Conservation (phyloP, 2,329 filamentous ascomycete genomes). For the Nothomitra cinnamomea region DNA sequence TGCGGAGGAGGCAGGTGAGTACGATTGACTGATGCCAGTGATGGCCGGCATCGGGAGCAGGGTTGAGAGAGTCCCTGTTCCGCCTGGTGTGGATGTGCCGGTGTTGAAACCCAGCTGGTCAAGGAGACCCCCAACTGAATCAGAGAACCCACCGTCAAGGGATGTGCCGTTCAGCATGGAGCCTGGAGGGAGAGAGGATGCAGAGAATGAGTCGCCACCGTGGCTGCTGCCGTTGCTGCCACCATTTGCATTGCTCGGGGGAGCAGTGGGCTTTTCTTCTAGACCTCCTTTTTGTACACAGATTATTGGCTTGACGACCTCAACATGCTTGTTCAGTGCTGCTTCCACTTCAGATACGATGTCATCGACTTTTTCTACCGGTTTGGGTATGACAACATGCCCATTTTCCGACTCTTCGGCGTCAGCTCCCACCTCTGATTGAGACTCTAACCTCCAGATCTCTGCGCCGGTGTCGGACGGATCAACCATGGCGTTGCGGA, state of each 20-base stretch:
- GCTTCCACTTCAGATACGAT: conserved; percentile 61
- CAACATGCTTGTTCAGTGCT: conserved; percentile 48
- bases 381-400: conserved; percentile 26
- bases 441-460: conserved; percentile 46
- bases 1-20: neutral
- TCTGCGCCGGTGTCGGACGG: conserved; percentile 38
- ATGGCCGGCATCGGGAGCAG: neutral
- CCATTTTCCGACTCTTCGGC: conserved; percentile 21
- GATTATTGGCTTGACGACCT: conserved; percentile 44
- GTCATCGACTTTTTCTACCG: conserved; percentile 45
- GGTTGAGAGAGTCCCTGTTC: neutral
- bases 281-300: conserved; percentile 66
- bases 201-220: neutral
- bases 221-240: neutral
- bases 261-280: conserved; percentile 32
- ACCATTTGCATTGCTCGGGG: neutral
- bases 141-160: neutral
- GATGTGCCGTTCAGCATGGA: conserved; percentile 8
- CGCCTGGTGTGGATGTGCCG: neutral
- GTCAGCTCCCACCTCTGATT: conserved; percentile 25
- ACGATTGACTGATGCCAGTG: neutral
- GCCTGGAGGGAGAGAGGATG: too few species aligned
- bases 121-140: neutral
- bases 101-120: neutral
- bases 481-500: conserved; percentile 47